These are phyloP conservation scores for Acanthamoeba royreba DNA, from an alignment of 208 protist species.

Conservation along the genomic window DNA sequence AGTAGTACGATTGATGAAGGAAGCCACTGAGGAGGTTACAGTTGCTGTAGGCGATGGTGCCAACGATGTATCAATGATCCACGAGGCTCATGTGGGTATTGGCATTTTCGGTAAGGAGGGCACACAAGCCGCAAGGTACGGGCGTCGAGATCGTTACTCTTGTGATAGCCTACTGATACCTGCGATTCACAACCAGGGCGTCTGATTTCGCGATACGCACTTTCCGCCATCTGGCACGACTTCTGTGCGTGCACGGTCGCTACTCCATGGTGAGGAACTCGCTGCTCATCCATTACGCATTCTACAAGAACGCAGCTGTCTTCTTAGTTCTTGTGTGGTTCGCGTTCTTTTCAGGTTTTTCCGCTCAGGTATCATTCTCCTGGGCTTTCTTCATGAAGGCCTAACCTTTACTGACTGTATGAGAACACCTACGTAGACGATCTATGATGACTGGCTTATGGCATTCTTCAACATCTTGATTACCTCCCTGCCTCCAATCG, in stretches of 20 bases:
- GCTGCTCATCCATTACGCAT: conserved; percentile 77
- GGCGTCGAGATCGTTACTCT: no score
- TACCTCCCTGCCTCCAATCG: not conserved
- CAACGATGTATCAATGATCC: conserved; percentile 94
- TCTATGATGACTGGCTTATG: conserved; percentile 18
- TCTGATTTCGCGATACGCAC: conserved; percentile 91
- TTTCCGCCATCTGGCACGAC: conserved; percentile 79
- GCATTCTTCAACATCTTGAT: conserved; percentile 7
- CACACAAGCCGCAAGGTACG: conserved; percentile 87
- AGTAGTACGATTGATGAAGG: conserved; percentile 64
- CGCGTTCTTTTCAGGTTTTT: conserved; percentile 54
- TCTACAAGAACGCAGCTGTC: conserved; percentile 81
- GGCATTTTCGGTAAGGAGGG: conserved; percentile 79
- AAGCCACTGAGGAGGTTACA: no score
- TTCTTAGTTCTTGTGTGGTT: conserved; percentile 78
- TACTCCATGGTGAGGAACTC: conserved; percentile 68
- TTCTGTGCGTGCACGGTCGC: conserved; percentile 51
- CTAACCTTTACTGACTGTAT: no score
- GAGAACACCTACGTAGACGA: not conserved
- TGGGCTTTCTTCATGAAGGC: conserved; percentile 28
- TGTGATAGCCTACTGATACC: not conserved
- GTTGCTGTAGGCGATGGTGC: conserved; percentile 90
- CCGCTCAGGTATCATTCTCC: conserved; percentile 61
- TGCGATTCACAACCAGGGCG: conserved; percentile 59
- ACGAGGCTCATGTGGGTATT: conserved; percentile 89